Percentiles rank a stretch among this genome's conserved stretches.
phyloP scores from a whole-genome alignment of 257 asterid species.

The Solanum neorickii region DNA sequence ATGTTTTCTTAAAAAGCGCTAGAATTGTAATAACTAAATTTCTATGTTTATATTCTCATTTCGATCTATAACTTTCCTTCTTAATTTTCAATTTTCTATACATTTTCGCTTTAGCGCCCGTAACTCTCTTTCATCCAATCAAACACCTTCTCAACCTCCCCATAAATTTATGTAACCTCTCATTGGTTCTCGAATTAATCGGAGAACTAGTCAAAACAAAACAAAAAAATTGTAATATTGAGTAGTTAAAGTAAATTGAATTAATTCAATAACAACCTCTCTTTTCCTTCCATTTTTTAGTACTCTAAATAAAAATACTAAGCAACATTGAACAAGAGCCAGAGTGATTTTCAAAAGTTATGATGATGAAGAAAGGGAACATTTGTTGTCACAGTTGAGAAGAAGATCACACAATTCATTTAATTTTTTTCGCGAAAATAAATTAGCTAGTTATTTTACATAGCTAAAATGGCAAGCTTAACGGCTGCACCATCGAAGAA shows the following conservation, averaged over 20 bases:
- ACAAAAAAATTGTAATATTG: neutral
- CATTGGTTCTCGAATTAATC: neutral
- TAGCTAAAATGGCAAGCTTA: constrained; percentile 28
- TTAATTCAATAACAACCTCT: neutral
- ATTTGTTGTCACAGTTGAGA: neutral
- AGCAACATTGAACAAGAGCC: neutral
- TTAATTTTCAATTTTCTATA: neutral
- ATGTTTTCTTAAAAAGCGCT: neutral
- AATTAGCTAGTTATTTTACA: neutral
- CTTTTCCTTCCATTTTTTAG: neutral
- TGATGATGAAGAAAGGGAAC: neutral
- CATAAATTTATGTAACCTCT: neutral
- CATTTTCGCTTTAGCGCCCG: neutral
- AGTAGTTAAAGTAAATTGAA: neutral
- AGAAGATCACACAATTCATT: neutral
- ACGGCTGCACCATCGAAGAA: constrained; percentile 50
- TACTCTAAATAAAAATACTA: neutral
- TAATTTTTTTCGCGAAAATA: neutral
- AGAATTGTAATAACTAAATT: no score
- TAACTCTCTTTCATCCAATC: neutral
- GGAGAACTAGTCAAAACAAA: neutral
- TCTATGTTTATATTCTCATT: neutral
- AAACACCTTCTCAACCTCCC: neutral
- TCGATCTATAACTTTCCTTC: neutral
- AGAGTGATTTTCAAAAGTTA: neutral